A percentile compares a stretch with the other conserved stretches of the same genome.
Conservation (phyloP, 2,329 filamentous ascomycete species). For the Allantophomopsis lycopodina region DNA sequence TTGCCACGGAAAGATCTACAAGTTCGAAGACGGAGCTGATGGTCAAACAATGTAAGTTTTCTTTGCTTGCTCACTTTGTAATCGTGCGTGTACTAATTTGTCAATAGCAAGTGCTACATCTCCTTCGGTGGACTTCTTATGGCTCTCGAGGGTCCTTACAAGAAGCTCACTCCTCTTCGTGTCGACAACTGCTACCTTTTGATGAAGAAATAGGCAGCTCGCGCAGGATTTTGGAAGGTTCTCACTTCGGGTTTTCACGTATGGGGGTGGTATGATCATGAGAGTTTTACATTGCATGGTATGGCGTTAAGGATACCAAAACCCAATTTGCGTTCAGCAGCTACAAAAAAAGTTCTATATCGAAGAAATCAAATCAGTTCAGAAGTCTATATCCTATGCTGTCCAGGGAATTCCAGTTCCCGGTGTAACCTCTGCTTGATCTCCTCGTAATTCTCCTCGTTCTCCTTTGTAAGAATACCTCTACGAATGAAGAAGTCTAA, state of each 20-base stretch:
- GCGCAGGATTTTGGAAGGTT: not conserved
- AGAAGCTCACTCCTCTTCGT: conserved; percentile 81
- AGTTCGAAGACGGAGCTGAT: conserved; percentile 68
- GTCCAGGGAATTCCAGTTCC: conserved; percentile 65
- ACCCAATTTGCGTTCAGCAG: not conserved
- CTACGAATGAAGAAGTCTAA: conserved; percentile 85
- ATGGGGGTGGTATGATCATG: too few species aligned
- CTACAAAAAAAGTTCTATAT: too few species aligned
- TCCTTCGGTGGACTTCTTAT: conserved; percentile 89
- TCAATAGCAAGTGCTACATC: conserved; percentile 71
- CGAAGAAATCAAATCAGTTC: too few species aligned
- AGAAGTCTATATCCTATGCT: conserved; percentile 23
- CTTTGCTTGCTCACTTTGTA: conserved; percentile 2
- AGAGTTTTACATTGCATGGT: too few species aligned
- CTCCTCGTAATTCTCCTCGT: conserved; percentile 66
- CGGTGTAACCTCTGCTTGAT: conserved; percentile 67
- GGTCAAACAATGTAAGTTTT: conserved; percentile 70
- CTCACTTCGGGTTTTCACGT: not conserved
- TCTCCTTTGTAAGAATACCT: conserved; percentile 63
- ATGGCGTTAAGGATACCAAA: conserved; percentile 13
- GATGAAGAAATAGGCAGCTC: conserved; percentile 61
- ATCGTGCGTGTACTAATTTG: conserved; percentile 1
- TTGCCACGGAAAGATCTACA: conserved; percentile 78
- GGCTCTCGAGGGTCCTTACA: conserved; percentile 85
- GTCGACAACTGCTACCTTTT: conserved; percentile 92